Base-by-base conservation (phyloP, 495 filamentous ascomycete genomes). In the Apiosordaria backusii region DNA sequence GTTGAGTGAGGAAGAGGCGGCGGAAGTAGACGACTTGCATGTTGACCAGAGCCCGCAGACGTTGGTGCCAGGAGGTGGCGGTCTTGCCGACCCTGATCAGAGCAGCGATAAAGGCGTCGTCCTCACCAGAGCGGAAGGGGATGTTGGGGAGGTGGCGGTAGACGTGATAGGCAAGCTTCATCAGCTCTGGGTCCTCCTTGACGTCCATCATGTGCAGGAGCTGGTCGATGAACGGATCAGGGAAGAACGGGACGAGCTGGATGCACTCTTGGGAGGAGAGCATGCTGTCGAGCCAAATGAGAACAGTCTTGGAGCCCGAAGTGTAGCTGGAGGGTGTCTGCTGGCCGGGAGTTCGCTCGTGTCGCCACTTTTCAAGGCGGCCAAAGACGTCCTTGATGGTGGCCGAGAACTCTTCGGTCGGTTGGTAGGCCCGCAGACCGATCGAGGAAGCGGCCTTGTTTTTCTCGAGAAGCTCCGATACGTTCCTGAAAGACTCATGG, bases 161-260 rank as follows among this genome's bases (percentile, higher is more conserved):
- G 27, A 99, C 95, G 73, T 97, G 93, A 73, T 99, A 99, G 15
- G 95, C 93, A 23, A 97, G 84, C 10, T 89, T 89, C 82, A 97
- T 94, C 10, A 99, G 86, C 76, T 99, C 95, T 4, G 91, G 93
- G 72, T 99, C 95, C 78, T 99, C 95, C 76, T 97, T 97, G 68
- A 99, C 91, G 75, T 99, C 95, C 95, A 99, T 99, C 95, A 99
- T 99, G 79, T 98, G 93, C 57, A 99, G 80, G 58, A 98, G 86
- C 76, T 97, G 89, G 52, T 92, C 91, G 67, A 96, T 92, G 69
- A 98, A 93, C 7, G 90, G 82, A 60, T 91, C 84, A 1, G 92
- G 90, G 82, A 98, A 97, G 86, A 97, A 98, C 2, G 90, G 85
- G 9, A 95, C 86, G 13, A 98, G 86, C 70, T 94, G 90, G 0